Evolutionary conservation across 176 grass and related monocot species (phyloP), one percentile per base, ranked within the genome.

Genomic region (Aegilops tauschii): DNA sequence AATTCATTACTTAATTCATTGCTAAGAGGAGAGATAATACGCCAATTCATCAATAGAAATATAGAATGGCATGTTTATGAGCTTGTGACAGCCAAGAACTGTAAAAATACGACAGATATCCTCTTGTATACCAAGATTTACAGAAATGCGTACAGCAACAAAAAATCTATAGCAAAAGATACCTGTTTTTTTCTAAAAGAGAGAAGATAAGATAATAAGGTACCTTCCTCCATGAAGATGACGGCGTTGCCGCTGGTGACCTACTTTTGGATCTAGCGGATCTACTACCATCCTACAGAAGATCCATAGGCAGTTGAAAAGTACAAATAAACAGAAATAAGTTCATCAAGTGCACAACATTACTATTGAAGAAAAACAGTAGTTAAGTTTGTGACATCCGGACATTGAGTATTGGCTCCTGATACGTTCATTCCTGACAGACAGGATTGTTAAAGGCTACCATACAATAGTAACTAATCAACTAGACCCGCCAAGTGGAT

Each of bases 191-290:
- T 56, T 56, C 27, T 77, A 10, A 52, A 59, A 77, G 42, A 80
- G 30, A 27, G 34, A 56, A 68, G 9, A 69, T 31, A 56, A 68
- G 9, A 69, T 31, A 85, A 47, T 45, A 56, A 63, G 34, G 54
- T 64, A 93, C 95, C 93, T 90, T 98, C 59, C 89, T 89, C 95
- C 95, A 95, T 61, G 76, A 92, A 28, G 84, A 93, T 74, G 86
- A 93, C 52, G 82, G 73, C 9, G 73, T 31, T 73, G 85, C 68
- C 79, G 78, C 73, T 32, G 87, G 87, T 77, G 91, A 90, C 82
- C 78, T 82, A 83, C 89, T 88, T 95, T 95, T 95, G 68, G 89
- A 92, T 90, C 86, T 95, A 79, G 78, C 86, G 0, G 91, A 67
- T 84, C 85, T 92, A 85, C 85, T 92, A 82, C 85, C 85, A 88